These are phyloP conservation scores for Neurospora sp. DNA, from an alignment of 2,329 filamentous ascomycete species.

Conservation along the genomic window DNA sequence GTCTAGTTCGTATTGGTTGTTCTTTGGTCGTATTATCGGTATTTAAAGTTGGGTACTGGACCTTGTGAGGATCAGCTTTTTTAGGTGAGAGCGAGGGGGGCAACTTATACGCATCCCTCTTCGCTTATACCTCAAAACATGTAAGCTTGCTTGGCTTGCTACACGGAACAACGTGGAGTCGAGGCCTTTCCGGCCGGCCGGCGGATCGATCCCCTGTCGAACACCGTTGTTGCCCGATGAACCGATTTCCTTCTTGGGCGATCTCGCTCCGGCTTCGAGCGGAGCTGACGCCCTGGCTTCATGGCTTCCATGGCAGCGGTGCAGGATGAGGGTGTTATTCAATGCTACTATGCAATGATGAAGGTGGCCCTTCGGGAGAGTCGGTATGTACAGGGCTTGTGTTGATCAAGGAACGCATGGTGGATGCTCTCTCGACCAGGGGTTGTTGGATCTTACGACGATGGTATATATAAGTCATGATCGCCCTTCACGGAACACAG, in stretches of 20 bases:
- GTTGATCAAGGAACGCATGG: background rate
- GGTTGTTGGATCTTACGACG: background rate
- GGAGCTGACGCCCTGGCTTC: background rate
- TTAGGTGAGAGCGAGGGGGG: background rate
- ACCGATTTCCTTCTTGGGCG: conserved; percentile 1
- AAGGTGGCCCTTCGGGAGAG: background rate
- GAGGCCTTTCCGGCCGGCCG: background rate
- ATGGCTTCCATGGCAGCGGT: background rate
- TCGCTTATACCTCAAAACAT: background rate
- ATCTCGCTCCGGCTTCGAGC: conserved; percentile 4
- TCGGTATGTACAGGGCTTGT: background rate
- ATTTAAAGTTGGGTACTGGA: background rate
- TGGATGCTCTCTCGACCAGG: background rate
- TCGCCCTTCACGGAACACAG: background rate
- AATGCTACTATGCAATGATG: background rate
- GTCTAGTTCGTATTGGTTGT: background rate
- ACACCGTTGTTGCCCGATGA: background rate
- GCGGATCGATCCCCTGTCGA: background rate
- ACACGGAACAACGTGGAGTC: background rate
- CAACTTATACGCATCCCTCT: background rate
- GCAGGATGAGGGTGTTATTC: background rate
- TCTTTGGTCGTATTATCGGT: background rate
- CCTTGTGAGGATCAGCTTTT: background rate
- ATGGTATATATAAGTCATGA: conserved; percentile 1
- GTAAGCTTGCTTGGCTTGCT: background rate